Evolutionary conservation across 2,329 filamentous ascomycete genomes (phyloP), one percentile per base, ranked within the genome.

Genomic region (Stemphylium lycopersici): DNA sequence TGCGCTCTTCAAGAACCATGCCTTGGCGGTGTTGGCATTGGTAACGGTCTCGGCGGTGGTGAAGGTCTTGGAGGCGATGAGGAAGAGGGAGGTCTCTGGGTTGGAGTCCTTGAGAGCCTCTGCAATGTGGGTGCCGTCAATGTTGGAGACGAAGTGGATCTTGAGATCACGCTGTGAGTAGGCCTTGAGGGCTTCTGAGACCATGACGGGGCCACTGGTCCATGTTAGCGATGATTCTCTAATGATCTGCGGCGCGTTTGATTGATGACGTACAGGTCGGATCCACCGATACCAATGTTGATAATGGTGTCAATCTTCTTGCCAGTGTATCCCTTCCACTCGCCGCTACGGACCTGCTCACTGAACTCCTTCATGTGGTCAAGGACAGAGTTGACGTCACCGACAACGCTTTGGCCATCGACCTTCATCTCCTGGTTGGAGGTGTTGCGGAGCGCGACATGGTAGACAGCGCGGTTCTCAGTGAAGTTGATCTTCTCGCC

Each of bases 401-500:
- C 91, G 76, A 97, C 93, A 71, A 99, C 95, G 74, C 96, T 93
- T 79, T 92, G 82, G 59, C 93, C 93, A 64, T 97, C 89, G 29
- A 98, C 95, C 78, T 91, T 76, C 85, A 89, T 87, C 42, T 82
- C 87, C 84, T 90, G 87, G 75, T 90, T 92, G 76, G 86, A 84
- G 62, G 92, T 88, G 77, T 99, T 99, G 76, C 95, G 90, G 72
- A 99, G 85, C 43, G 95, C 95, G 66, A 91, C 86, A 80, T 99
- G 95, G 82, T 96, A 96, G 63, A 99, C 95, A 63, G 95, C 95
- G 63, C 95, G 89, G 75, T 93, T 83, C 83, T 99, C 95, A 56
- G 95, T 99, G 81, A 97, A 97, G 86, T 99, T 99, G 84, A 99
- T 98, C 85, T 96, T 93, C 74, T 98, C 91, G 68, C 95, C 95